Evolutionary conservation across 257 asterid genomes (phyloP).

Genomic region (Capsicum pubescens): DNA sequence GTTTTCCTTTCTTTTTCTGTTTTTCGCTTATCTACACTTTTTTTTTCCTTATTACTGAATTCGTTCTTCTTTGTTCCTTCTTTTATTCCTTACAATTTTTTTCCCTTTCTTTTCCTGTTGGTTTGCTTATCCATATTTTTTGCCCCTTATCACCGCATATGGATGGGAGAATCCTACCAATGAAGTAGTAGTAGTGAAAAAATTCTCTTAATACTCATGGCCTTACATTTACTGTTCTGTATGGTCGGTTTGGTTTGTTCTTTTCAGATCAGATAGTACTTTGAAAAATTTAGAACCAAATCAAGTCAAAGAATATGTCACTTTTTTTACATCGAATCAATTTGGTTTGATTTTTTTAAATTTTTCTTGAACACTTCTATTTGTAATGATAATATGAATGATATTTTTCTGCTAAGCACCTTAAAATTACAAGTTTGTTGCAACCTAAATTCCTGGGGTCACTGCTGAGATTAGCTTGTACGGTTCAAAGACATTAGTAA

Average conservation of each 20-base stretch:
- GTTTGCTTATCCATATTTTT: conserved; percentile 2
- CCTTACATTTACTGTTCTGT: not conserved
- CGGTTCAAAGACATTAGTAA: not conserved
- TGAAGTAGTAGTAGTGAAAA: not conserved
- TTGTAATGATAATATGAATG: not conserved
- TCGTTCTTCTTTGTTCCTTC: not conserved
- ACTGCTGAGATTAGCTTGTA: not conserved
- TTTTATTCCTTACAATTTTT: not conserved
- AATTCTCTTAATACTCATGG: not conserved
- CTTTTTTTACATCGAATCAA: not conserved
- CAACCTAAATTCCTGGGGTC: not conserved
- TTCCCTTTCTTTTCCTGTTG: not conserved
- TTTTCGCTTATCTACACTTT: not conserved
- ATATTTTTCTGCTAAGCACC: not conserved
- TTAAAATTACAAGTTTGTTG: not conserved
- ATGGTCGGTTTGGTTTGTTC: not conserved
- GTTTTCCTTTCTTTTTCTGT: not conserved
- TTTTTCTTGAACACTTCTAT: not conserved
- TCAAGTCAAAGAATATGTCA: not conserved
- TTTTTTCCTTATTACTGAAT: not conserved
- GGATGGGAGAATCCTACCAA: not conserved
- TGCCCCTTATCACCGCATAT: not conserved
- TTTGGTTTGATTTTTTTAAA: not conserved
- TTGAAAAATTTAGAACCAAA: not conserved
- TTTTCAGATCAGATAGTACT: not conserved